phyloP scores from a whole-genome alignment of 768 basidiomycete species.

The Tricholoma flavovirens region DNA sequence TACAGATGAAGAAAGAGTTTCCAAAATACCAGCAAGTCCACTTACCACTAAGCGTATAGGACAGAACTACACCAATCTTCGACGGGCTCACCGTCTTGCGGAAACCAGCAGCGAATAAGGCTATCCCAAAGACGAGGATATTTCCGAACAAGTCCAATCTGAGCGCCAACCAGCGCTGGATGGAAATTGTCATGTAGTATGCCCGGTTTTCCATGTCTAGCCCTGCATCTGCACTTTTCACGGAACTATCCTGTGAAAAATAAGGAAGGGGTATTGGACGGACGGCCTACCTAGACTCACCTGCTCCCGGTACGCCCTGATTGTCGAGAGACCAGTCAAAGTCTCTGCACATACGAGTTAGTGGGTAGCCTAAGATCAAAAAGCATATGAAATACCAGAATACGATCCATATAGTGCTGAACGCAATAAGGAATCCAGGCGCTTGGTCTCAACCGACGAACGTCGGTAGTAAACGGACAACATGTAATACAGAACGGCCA shows the following conservation, averaged over 20 bases:
- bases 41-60: conserved; percentile 50
- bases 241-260: conserved; percentile 35
- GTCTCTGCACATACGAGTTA: conserved; percentile 36
- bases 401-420: conserved; percentile 54
- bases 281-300: conserved; percentile 20
- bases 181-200: conserved; percentile 57
- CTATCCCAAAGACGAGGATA: conserved; percentile 63
- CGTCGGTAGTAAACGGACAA: conserved; percentile 53
- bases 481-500: conserved; percentile 46
- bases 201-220: conserved; percentile 58
- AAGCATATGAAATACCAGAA: conserved; percentile 35
- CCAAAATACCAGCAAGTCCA: conserved; percentile 3
- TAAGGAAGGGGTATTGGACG: background rate
- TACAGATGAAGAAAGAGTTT: background rate
- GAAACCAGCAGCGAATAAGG: conserved; percentile 61
- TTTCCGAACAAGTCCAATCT: conserved; percentile 66
- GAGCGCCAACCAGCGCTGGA: conserved; percentile 60
- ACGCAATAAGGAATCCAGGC: conserved; percentile 56
- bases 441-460: conserved; percentile 59
- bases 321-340: conserved; percentile 57
- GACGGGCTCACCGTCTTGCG: conserved; percentile 49
- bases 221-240: conserved; percentile 45
- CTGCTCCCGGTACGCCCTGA: conserved; percentile 54
- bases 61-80: conserved; percentile 57
- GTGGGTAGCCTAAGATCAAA: background rate